phyloP scores from a whole-genome alignment of 148 eudicot species.

The Silene conica region DNA sequence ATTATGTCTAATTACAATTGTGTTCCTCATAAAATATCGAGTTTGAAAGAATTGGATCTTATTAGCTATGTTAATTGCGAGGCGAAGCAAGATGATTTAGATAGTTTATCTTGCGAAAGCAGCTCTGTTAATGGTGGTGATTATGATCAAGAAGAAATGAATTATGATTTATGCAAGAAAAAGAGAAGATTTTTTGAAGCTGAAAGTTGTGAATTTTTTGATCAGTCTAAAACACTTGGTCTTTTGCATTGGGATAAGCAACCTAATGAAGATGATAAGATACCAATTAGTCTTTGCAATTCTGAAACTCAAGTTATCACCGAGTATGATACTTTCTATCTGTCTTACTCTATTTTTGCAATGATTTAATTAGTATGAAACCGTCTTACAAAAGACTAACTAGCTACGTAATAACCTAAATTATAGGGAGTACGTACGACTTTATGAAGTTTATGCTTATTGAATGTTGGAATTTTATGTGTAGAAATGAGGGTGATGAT shows the following conservation, averaged over 20 bases:
- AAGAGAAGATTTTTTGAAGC: slow-evolving; percentile 25
- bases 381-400: no score
- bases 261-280: slow-evolving; percentile 36
- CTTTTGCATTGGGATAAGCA: slow-evolving; percentile 40
- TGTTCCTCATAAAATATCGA: slow-evolving; percentile 7
- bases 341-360: background rate
- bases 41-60: slow-evolving; percentile 27
- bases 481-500: slow-evolving; percentile 30
- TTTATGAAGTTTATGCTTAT: background rate
- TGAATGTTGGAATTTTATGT: background rate
- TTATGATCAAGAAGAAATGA: slow-evolving; percentile 11
- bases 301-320: slow-evolving; percentile 13
- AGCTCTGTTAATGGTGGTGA: slow-evolving; percentile 16
- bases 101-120: slow-evolving; percentile 21
- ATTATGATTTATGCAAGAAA: slow-evolving; percentile 17
- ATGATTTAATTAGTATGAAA: background rate
- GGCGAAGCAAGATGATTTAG: slow-evolving; percentile 16
- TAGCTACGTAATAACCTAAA: background rate
- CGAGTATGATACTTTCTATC: slow-evolving; percentile 22
- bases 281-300: slow-evolving; percentile 23
- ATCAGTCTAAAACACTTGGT: slow-evolving; percentile 29
- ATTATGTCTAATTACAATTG: slow-evolving; percentile 31
- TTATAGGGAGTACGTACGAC: background rate
- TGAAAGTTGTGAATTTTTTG: slow-evolving; percentile 7
- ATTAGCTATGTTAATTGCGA: slow-evolving; percentile 20